These are phyloP conservation scores for Cydonia oblonga DNA, from an alignment of 331 rosid species.

Conservation along the genomic window DNA sequence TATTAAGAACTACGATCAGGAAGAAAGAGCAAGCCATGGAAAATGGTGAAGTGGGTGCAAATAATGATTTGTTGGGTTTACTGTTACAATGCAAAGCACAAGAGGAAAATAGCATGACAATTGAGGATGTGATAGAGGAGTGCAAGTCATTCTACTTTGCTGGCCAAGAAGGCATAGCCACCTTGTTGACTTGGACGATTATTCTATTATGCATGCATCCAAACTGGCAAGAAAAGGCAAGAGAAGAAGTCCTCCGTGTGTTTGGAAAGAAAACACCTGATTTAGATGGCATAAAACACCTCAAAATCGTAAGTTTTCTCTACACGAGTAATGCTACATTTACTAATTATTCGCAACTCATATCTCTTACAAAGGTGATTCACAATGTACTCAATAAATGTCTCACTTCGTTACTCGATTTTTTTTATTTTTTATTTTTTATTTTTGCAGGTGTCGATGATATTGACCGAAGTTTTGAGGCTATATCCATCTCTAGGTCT, in stretches of 20 bases:
- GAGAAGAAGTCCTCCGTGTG: slow-evolving; percentile 16
- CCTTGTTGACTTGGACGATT: slow-evolving; percentile 36
- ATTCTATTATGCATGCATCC: slow-evolving; percentile 32
- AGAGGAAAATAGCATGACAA: slow-evolving; percentile 11
- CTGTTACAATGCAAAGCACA: slow-evolving; percentile 17
- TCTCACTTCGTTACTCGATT: not conserved
- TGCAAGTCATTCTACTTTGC: slow-evolving; percentile 45
- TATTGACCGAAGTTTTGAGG: no score
- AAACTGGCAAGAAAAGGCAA: slow-evolving; percentile 46
- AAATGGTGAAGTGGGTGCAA: slow-evolving; percentile 3
- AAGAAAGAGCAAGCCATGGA: slow-evolving; percentile 19
- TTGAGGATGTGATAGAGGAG: slow-evolving; percentile 39
- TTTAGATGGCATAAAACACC: slow-evolving; percentile 17
- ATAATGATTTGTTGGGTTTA: slow-evolving; percentile 28
- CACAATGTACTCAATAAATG: no score
- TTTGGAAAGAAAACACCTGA: slow-evolving; percentile 21
- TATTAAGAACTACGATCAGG: slow-evolving; percentile 13
- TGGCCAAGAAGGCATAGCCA: slow-evolving; percentile 35
- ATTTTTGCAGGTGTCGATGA: no score
- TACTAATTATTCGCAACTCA: no score
- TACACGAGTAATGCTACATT: not conserved
- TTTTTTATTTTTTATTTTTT: not conserved
- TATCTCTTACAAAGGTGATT: no score
- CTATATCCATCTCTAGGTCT: no score
- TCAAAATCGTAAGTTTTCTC: slow-evolving; percentile 24